Evolutionary conservation across 1,284 basidiomycete species (phyloP).

Genomic region (Ustanciosporium gigantosporum): DNA sequence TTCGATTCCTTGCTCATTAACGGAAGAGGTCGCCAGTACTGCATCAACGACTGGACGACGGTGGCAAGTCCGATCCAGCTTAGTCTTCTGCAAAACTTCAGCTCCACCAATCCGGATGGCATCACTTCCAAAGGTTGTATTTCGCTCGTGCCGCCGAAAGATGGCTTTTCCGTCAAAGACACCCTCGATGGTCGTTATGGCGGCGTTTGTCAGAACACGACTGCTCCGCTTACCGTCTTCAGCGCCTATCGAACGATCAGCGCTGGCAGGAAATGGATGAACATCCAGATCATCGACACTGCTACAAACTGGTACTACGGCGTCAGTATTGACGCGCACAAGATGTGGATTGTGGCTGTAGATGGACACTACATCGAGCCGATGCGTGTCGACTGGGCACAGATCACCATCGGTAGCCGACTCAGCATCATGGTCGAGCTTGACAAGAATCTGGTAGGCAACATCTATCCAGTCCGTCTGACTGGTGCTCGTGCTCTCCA

Average conservation of each 20-base stretch:
- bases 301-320: conserved; percentile 34
- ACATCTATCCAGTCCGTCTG: conserved; percentile 33
- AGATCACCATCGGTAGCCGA: conserved; percentile 39
- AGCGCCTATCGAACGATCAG: conserved; percentile 24
- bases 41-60: conserved; percentile 18
- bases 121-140: conserved; percentile 42
- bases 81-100: conserved; percentile 24
- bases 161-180: conserved; percentile 25
- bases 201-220: conserved; percentile 36
- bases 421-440: conserved; percentile 44
- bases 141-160: conserved; percentile 35
- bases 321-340: conserved; percentile 18
- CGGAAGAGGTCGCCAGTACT: conserved; percentile 39
- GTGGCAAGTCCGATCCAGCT: conserved; percentile 14
- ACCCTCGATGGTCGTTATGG: conserved; percentile 32
- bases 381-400: conserved; percentile 25
- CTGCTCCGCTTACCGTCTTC: conserved; percentile 31
- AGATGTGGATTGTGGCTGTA: conserved; percentile 37
- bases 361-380: conserved; percentile 39
- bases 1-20: conserved; percentile 44
- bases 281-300: conserved; percentile 29
- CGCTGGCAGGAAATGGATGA: conserved; percentile 27
- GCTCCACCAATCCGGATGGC: conserved; percentile 23
- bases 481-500: conserved; percentile 36
- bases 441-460: conserved; percentile 5